Conservation (phyloP, 2,329 filamentous ascomycete species). For the Ophiostoma ulmi region DNA sequence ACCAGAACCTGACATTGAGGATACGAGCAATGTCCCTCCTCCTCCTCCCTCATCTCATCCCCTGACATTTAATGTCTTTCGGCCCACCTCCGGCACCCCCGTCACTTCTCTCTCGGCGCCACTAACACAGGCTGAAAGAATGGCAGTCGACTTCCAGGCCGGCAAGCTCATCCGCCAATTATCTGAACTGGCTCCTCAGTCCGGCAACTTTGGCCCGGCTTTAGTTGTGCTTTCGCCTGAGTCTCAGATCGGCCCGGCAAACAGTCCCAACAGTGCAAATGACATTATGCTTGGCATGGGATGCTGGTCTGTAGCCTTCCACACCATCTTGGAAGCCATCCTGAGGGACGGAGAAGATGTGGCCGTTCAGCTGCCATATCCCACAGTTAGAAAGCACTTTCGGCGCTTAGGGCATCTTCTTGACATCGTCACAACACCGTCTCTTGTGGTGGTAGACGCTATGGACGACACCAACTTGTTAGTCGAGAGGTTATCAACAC, state of each 20-base stretch:
- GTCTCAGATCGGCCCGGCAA: not conserved
- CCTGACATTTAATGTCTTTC: slow-evolving; percentile 40
- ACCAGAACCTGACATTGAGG: not conserved
- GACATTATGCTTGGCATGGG: slow-evolving; percentile 24
- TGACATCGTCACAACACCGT: slow-evolving; percentile 47
- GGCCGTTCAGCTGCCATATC: slow-evolving; percentile 54
- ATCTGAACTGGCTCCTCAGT: slow-evolving; percentile 42
- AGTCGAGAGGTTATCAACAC: slow-evolving; percentile 31
- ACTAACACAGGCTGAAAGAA: slow-evolving; percentile 36
- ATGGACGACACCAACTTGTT: slow-evolving; percentile 48
- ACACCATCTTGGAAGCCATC: slow-evolving; percentile 50
- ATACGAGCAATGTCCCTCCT: not conserved
- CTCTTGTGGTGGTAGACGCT: slow-evolving; percentile 52
- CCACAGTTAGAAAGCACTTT: slow-evolving; percentile 49
- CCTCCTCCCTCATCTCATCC: not conserved
- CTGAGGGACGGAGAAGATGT: slow-evolving; percentile 58
- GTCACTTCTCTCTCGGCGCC: slow-evolving; percentile 37
- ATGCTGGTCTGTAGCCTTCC: slow-evolving; percentile 55
- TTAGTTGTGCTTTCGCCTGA: slow-evolving; percentile 34
- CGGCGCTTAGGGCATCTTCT: slow-evolving; percentile 45
- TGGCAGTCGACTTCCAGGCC: slow-evolving; percentile 42
- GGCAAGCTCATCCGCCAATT: slow-evolving; percentile 45
- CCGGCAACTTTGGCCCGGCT: slow-evolving; percentile 46
- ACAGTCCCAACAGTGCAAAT: not conserved
- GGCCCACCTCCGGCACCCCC: slow-evolving; percentile 36